Base-by-base conservation (phyloP, 2,329 filamentous ascomycete genomes). In the Sclerotinia subarctica region DNA sequence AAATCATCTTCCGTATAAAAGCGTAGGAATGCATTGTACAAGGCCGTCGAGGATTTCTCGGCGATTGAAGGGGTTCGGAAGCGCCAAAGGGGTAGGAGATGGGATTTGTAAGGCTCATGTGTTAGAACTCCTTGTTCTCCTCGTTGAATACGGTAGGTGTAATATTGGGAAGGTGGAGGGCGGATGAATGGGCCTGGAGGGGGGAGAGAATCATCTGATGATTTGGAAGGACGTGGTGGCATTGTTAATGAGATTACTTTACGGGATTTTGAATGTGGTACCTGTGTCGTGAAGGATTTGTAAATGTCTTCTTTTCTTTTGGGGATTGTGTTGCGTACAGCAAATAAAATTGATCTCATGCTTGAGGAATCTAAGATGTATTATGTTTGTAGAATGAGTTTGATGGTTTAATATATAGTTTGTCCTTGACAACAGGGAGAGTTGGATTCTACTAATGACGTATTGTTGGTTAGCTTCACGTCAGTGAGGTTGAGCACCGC, bases 41-140 rank as follows among this genome's bases (percentile, higher is more conserved):
- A 80, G 0, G 79, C 79, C 0, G 76, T 63, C 0, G 85, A 83
- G 56, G 84, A 86, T 51, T 79, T 76, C 1, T 76, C 76, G 0
- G 86, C 86, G n/a, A 88, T 80, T 0, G 80, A 73, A 0, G 81
- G 77, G 0, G 82, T 87, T 56, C 81, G 81, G 79, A 89, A 89
- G 7, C 84, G 82, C 86, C 86, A 89, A 52, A 83, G 79, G 0
- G 86, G 87, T 0, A 89, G 81, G 0, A 89, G 80, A 21, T 79
- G 75, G 24, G 83, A 85, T 76, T 89, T 88, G 79, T 89, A 89
- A 0, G 86, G 87, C 73, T 89, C 86, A 72, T 85, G 87, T 1
- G 84, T 86, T 44, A 89, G 78, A 13, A 89, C 87, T 65, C 85
- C 84, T 75, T 83, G 82, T 75, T 89, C 86, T 69, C 86, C 86